Evolutionary conservation across 495 filamentous ascomycete genomes (phyloP).

Genomic region (Umbilicaria muhlenbergii): DNA sequence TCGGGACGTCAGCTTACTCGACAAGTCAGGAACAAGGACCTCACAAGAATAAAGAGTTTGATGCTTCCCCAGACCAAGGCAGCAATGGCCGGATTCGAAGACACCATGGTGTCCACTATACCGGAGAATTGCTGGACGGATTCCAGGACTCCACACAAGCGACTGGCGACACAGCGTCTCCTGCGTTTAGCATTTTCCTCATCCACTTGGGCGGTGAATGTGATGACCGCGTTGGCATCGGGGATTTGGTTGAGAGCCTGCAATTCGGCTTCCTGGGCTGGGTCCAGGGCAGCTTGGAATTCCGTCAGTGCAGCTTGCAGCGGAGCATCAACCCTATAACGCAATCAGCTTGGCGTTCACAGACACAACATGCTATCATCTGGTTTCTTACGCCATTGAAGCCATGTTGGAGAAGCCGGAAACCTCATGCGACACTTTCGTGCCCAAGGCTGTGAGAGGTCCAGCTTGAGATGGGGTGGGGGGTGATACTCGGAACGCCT

Average conservation of each 20-base stretch:
- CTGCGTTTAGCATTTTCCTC: slow-evolving; percentile 1
- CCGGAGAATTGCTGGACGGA: slow-evolving; percentile 9
- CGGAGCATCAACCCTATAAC: too few relatives aligned
- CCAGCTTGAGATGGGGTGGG: too few relatives aligned
- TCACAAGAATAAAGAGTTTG: slow-evolving; percentile 12
- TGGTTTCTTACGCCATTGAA: too few relatives aligned
- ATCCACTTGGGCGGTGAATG: slow-evolving; percentile 11
- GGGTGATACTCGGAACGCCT: too few relatives aligned
- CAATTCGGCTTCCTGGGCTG: slow-evolving; percentile 2
- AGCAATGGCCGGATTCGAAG: slow-evolving; percentile 6
- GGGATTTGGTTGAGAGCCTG: neutral
- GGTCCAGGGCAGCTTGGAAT: slow-evolving; percentile 3
- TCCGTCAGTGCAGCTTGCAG: neutral
- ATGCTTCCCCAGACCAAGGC: slow-evolving; percentile 13
- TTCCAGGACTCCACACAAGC: slow-evolving; percentile 7
- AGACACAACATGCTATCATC: too few relatives aligned
- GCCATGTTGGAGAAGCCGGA: too few relatives aligned
- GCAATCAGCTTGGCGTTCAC: too few relatives aligned
- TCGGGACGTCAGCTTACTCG: too few relatives aligned
- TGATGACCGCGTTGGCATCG: slow-evolving; percentile 6
- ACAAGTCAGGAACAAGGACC: too few relatives aligned
- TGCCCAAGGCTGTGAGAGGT: too few relatives aligned
- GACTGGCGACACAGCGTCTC: slow-evolving; percentile 8
- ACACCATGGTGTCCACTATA: slow-evolving; percentile 8
- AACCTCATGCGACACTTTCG: too few relatives aligned